Evolutionary conservation across 1,139 yeast genomes (phyloP).

Genomic region (Debaryomycetaceae sp.): DNA sequence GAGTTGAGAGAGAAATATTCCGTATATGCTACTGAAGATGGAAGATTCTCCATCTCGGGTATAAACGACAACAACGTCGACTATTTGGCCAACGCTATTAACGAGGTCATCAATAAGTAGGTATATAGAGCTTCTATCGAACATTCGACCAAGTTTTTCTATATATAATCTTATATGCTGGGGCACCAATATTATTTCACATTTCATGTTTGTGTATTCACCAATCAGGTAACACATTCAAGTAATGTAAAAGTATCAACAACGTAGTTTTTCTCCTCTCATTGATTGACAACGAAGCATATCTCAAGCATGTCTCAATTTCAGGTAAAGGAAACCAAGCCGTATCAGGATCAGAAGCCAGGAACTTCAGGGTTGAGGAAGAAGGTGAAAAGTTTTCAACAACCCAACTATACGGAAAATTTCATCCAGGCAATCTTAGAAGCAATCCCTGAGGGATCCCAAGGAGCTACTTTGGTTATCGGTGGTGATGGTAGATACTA

Average conservation of each 20-base stretch:
- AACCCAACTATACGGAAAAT: constrained; percentile 84
- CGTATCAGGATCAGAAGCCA: constrained; percentile 91
- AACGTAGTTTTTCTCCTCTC: background rate
- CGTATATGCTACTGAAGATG: constrained; percentile 83
- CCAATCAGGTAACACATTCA: background rate
- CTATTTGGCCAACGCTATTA: constrained; percentile 74
- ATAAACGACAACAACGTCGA: constrained; percentile 76
- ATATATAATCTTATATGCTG: constrained; percentile 2
- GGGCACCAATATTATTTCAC: background rate
- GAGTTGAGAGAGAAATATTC: constrained; percentile 67
- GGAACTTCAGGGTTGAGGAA: constrained; percentile 97
- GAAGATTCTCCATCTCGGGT: constrained; percentile 91
- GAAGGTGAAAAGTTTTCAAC: constrained; percentile 81
- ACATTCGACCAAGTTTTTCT: background rate
- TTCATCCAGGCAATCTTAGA: constrained; percentile 83
- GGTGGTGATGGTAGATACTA: constrained; percentile 98
- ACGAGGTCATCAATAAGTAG: constrained; percentile 46
- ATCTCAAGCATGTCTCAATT: constrained; percentile 8
- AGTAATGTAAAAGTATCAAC: no score
- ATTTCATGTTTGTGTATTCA: background rate
- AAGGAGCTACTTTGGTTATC: constrained; percentile 74
- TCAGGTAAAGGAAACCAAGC: constrained; percentile 52
- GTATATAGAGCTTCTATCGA: background rate
- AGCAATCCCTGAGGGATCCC: constrained; percentile 86
- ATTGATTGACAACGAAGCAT: background rate